Evolutionary conservation across 106 monocot genomes (phyloP), one percentile per base, ranked within the genome.

Genomic region (Phalaenopsis aphrodite): DNA sequence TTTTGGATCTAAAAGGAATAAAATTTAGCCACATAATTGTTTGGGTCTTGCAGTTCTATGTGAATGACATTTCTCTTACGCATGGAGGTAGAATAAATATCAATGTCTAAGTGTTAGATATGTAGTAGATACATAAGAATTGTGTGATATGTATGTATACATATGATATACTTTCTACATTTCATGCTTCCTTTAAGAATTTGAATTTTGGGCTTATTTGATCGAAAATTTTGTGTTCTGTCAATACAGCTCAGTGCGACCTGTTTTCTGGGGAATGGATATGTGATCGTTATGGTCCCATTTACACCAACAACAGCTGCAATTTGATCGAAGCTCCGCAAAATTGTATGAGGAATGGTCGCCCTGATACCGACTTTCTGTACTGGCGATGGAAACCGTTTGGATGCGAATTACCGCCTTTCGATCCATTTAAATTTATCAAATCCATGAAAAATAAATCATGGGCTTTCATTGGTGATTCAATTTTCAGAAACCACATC

Each of bases 381-480:
- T 78, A 84, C 61, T 90, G 85, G 87, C 82, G 82, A 58, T 88
- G 90, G 90, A 84, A 82, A 61, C 90, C 90, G 3, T 18, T 76
- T 45, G 77, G 57, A 46, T 86, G 90, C 57, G 82, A 88, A 3
- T 76, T 88, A 24, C 84, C 84, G 18, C 48, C 55, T 8, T 88
- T 90, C 66, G 82, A 90, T 56, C 81, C 85, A 12, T 45, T 74
- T 24, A 84, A 72, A 65, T 90, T 90, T 79, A 65, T 90, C 23
- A 78, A 78, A 49, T 5, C 80, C 24, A 84, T 90, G 84, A 18
- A 76, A 47, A 79, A 86, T 55, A 90, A 90, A 72, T 75, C 84
- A 4, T 84, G 81, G 86, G 90, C 86, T 19, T 82, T 88, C 24
- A 84, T 90, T 65, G 90, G 90, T 10, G 90, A 90, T 56, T 90